phyloP scores from a whole-genome alignment of 2,329 filamentous ascomycete genomes.

The Cercospora citrullina region DNA sequence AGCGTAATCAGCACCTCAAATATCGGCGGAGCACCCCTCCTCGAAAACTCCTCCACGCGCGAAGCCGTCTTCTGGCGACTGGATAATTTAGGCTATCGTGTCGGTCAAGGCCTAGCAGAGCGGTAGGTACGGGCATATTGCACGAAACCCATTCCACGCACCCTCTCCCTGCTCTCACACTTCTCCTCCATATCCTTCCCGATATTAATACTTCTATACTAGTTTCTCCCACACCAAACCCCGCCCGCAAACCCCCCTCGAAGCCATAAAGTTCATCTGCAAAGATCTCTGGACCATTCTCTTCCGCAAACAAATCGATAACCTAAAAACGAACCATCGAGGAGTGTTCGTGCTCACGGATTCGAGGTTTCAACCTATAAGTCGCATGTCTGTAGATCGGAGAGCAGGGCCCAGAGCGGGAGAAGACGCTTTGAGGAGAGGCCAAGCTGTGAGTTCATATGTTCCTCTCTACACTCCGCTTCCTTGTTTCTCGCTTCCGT shows the following conservation, averaged over 20 bases:
- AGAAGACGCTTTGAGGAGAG: constrained; percentile 60
- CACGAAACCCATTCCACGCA: too few relatives aligned
- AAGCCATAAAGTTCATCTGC: constrained; percentile 97
- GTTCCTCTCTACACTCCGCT: background rate
- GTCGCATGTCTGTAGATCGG: constrained; percentile 79
- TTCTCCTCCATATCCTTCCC: too few relatives aligned
- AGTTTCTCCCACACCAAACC: constrained; percentile 53
- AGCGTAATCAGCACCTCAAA: constrained; percentile 11
- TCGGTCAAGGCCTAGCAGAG: constrained; percentile 89
- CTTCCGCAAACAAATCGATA: constrained; percentile 97
- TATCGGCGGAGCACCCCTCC: constrained; percentile 19
- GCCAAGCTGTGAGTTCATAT: constrained; percentile 68
- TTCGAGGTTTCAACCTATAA: constrained; percentile 83
- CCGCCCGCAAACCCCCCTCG: constrained; percentile 86
- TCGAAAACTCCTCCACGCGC: constrained; percentile 70
- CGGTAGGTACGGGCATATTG: constrained; percentile 69
- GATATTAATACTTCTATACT: too few relatives aligned
- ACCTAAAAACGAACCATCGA: constrained; percentile 95
- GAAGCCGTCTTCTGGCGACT: constrained; percentile 84
- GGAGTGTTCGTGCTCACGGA: constrained; percentile 97
- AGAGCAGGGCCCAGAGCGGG: constrained; percentile 35
- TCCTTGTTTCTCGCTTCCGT: too few relatives aligned
- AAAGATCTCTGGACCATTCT: constrained; percentile 96
- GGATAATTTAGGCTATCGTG: constrained; percentile 83
- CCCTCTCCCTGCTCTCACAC: too few relatives aligned